Percentiles rank a stretch among this genome's conserved stretches.
These are phyloP conservation scores for Ophiosphaerella narmari DNA, from an alignment of 2,329 filamentous ascomycete species.

Conservation along the genomic window DNA sequence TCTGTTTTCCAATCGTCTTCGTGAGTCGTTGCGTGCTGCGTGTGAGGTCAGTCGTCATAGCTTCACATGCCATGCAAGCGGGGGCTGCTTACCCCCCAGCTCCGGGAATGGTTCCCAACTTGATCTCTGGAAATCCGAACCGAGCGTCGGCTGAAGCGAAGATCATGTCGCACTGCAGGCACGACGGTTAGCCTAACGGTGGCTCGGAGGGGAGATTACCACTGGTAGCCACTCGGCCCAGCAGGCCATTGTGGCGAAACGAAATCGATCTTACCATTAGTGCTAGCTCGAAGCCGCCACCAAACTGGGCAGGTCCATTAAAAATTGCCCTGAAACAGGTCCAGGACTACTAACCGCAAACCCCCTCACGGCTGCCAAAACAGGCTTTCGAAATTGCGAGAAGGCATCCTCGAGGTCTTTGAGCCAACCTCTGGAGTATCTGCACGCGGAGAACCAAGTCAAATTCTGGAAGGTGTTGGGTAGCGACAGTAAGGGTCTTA, in stretches of 20 bases:
- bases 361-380: slow-evolving; percentile 89
- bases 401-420: slow-evolving; percentile 86
- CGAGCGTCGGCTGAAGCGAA: slow-evolving; percentile 84
- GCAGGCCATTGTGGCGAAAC: neutral
- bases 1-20: slow-evolving; percentile 57
- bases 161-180: slow-evolving; percentile 67
- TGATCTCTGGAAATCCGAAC: slow-evolving; percentile 96
- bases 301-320: slow-evolving; percentile 55
- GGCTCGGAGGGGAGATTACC: neutral
- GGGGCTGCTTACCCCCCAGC: slow-evolving; percentile 65
- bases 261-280: slow-evolving; percentile 70
- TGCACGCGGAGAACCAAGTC: neutral
- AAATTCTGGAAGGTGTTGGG: too few relatives aligned
- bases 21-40: slow-evolving; percentile 72
- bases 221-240: neutral
- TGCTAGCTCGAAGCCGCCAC: slow-evolving; percentile 91
- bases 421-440: slow-evolving; percentile 83
- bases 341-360: slow-evolving; percentile 61
- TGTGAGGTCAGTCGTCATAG: slow-evolving; percentile 37
- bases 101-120: slow-evolving; percentile 87
- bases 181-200: neutral
- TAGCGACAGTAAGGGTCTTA: neutral
- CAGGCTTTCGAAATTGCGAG: slow-evolving; percentile 81
- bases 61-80: neutral
- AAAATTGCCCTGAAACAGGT: neutral